These are phyloP conservation scores for Phytopythium ostracodes DNA, from an alignment of 352 stramenopile genomes.

Conservation along the genomic window DNA sequence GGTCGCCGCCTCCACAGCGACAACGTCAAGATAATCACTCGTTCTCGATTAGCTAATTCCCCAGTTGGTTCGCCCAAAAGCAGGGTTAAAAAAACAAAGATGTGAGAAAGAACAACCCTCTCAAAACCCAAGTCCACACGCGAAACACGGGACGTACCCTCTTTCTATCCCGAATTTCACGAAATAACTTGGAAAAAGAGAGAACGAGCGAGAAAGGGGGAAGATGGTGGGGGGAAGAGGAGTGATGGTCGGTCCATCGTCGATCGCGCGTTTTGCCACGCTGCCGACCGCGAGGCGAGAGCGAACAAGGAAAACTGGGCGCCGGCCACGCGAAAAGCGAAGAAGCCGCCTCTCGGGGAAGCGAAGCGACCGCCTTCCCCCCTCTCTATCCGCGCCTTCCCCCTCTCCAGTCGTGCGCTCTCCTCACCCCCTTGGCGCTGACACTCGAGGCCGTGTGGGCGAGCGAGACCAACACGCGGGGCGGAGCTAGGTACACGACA, in stretches of 20 bases:
- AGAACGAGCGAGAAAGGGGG: not conserved
- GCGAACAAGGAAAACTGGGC: constrained; percentile 4
- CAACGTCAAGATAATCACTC: no score
- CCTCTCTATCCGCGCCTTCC: not conserved
- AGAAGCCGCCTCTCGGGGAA: constrained; percentile 2
- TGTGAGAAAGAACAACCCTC: no score
- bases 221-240: not conserved
- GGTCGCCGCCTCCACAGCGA: not conserved
- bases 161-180: not conserved
- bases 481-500: not conserved
- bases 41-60: not conserved
- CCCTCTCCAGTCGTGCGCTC: not conserved
- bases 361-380: not conserved
- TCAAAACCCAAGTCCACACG: not conserved
- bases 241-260: constrained; percentile 9
- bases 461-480: not conserved
- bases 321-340: not conserved
- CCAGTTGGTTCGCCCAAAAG: not conserved
- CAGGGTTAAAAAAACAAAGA: no score
- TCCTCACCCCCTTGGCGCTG: not conserved
- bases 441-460: not conserved
- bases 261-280: constrained; percentile 3
- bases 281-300: not conserved
- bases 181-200: not conserved
- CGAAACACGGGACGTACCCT: not conserved